Conservation (phyloP, 495 filamentous ascomycete genomes). For the Lineolata rhizophorae region DNA sequence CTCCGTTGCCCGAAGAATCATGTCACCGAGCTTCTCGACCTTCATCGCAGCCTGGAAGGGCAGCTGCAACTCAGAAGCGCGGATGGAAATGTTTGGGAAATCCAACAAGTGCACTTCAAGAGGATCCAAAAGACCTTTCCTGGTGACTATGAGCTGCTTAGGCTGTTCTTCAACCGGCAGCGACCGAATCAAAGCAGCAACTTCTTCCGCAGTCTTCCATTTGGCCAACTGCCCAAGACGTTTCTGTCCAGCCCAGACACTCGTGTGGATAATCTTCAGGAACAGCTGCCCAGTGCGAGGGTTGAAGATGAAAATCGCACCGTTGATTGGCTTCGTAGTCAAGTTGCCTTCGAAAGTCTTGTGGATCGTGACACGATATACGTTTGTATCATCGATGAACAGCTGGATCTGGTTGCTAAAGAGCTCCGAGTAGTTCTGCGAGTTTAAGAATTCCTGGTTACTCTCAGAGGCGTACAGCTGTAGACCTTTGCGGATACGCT, state of each 20-base stretch:
- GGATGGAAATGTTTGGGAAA: constrained; percentile 98
- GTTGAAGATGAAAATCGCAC: constrained; percentile 99
- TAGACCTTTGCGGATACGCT: constrained; percentile 96
- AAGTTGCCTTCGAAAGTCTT: constrained; percentile 99
- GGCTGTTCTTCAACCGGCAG: constrained; percentile 96
- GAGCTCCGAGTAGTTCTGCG: constrained; percentile 96
- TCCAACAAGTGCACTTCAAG: constrained; percentile 94
- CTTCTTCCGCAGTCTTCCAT: constrained; percentile 99
- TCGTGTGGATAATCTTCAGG: constrained; percentile 98
- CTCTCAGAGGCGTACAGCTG: constrained; percentile 97
- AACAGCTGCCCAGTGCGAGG: constrained; percentile 94
- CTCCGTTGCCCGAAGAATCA: constrained; percentile 95
- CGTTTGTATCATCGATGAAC: constrained; percentile 99
- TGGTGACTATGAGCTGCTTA: constrained; percentile 94
- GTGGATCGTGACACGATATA: constrained; percentile 98
- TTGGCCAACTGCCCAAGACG: constrained; percentile 96
- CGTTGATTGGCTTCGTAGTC: constrained; percentile 99
- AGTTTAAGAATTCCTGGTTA: constrained; percentile 98
- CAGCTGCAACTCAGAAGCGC: constrained; percentile 89
- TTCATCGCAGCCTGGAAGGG: constrained; percentile 99
- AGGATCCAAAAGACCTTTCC: constrained; percentile 93
- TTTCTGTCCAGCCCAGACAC: constrained; percentile 98
- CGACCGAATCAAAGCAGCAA: constrained; percentile 89
- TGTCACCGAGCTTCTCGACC: constrained; percentile 95
- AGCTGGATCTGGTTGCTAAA: constrained; percentile 99